A percentile compares a stretch with the other conserved stretches of the same genome.
phyloP scores from a whole-genome alignment of 2,329 filamentous ascomycete genomes.

The Fusarium sp. region DNA sequence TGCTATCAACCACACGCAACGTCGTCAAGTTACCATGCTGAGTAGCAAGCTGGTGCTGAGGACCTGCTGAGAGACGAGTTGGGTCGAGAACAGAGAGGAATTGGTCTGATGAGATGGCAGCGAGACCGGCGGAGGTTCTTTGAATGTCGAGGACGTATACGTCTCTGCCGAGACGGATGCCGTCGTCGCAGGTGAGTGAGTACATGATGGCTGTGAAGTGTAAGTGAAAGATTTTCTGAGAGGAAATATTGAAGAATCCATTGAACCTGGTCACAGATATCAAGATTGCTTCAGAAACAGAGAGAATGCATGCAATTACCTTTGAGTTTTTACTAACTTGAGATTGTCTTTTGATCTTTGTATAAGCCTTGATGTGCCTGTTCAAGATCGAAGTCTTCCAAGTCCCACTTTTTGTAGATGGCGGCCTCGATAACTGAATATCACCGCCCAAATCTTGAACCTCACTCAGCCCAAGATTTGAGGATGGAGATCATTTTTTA shows the following conservation, averaged over 20 bases:
- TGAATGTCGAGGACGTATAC: conserved; percentile 71
- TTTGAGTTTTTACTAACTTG: background rate
- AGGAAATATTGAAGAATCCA: background rate
- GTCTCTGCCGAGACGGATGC: conserved; percentile 51
- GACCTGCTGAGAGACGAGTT: conserved; percentile 63
- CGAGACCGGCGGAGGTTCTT: conserved; percentile 64
- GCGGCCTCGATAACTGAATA: conserved; percentile 50
- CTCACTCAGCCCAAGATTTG: background rate
- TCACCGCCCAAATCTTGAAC: background rate
- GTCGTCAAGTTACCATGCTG: conserved; percentile 73
- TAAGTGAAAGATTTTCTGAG: conserved; percentile 4
- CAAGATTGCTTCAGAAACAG: rapidly evolving
- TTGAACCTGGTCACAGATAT: rapidly evolving
- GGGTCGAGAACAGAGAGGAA: conserved; percentile 75
- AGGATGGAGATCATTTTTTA: too few relatives aligned
- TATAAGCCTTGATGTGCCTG: background rate
- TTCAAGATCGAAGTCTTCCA: conserved; percentile 38
- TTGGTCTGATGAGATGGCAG: conserved; percentile 77
- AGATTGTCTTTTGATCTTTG: background rate
- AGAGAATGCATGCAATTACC: background rate
- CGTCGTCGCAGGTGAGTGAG: conserved; percentile 50
- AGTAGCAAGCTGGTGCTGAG: conserved; percentile 61
- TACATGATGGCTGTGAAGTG: conserved; percentile 46
- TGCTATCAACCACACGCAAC: conserved; percentile 66
- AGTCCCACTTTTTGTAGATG: conserved; percentile 39